Evolutionary conservation across 371 early-diverging fungal species (phyloP).

Genomic region (Actinomortierella ambigua): DNA sequence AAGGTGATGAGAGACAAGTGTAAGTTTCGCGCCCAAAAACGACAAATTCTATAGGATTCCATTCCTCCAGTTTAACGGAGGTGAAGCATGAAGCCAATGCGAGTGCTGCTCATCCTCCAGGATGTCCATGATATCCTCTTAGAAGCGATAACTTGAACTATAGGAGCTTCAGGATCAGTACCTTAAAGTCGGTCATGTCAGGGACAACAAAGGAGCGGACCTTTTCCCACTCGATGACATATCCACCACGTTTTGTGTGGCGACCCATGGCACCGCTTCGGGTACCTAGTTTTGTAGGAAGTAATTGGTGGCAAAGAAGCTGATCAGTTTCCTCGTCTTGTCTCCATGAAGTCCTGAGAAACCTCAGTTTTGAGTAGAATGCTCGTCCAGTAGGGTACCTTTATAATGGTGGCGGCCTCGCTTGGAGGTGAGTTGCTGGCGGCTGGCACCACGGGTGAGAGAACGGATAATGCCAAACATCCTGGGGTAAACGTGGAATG

Average conservation of each 20-base stretch:
- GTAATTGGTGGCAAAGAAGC: not conserved
- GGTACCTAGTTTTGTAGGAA: conserved; percentile 58
- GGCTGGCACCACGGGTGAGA: conserved; percentile 74
- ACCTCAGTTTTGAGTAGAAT: not conserved
- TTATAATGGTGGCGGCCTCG: conserved; percentile 86
- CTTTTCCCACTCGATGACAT: conserved; percentile 72
- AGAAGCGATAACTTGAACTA: too few relatives aligned
- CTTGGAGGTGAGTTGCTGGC: conserved; percentile 80
- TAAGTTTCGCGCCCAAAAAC: too few relatives aligned
- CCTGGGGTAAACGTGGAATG: not conserved
- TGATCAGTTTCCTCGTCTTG: not conserved
- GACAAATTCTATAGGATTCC: too few relatives aligned
- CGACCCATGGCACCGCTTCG: conserved; percentile 85
- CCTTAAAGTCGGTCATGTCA: conserved; percentile 72
- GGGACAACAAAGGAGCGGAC: conserved; percentile 86
- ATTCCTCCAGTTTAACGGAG: too few relatives aligned
- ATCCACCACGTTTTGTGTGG: conserved; percentile 79
- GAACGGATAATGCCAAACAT: conserved; percentile 79
- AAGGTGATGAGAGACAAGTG: too few relatives aligned
- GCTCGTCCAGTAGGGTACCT: conserved; percentile 50
- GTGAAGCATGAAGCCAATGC: too few relatives aligned
- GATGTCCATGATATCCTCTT: too few relatives aligned
- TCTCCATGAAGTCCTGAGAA: too few relatives aligned
- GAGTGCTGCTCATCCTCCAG: too few relatives aligned
- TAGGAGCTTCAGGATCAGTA: too few relatives aligned